Base-by-base conservation (phyloP, 768 basidiomycete genomes). In the Leccinum subgranulosum region DNA sequence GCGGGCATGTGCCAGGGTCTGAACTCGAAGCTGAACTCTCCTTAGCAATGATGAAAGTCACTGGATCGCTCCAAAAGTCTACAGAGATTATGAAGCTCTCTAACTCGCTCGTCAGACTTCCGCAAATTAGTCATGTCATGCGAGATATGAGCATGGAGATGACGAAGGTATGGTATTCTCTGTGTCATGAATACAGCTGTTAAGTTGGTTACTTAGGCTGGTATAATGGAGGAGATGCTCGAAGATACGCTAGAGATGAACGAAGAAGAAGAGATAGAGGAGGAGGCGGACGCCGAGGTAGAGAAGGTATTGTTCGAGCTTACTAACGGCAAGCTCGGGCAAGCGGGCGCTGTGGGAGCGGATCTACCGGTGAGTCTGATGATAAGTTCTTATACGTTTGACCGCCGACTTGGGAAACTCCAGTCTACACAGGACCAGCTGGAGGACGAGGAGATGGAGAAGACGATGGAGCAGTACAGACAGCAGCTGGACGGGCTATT, bases 121-220 rank as follows among this genome's bases (percentile, higher is more conserved):
- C 97, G 17, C 94, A 98, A 71, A 84, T 98, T 49, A 90, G 88
- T 73, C 87, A 85, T 60, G 83, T 84, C 1, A 99, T 99, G 97
- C 84, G 94, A 34, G 90, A 97, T 68, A 95, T 99, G 94, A 93
- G 90, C 65, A 93, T 95, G 88, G 97, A 99, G 74, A 98, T 98
- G 97, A 98, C 92, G 60, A 98, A 98, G 84, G 96, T 89, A 63
- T 41, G 78, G 54, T 39, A 12, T 9, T 41, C 49, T 49, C n/a
- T 48, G n/a, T 34, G 17, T 51, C 41, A 11, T 47, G 31, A 9
- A 33, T 34, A 39, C 28, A 34, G 19, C 33, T 43, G 6, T 45
- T 69, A 29, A 68, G 31, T 57, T 14, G 25, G 19, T 21, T 54
- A 4, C n/a, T 12, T 45, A 98, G 95, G 94, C 94, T 33, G 97